phyloP scores from a whole-genome alignment of 2,329 filamentous ascomycete genomes.

The Nemania bipapillata region DNA sequence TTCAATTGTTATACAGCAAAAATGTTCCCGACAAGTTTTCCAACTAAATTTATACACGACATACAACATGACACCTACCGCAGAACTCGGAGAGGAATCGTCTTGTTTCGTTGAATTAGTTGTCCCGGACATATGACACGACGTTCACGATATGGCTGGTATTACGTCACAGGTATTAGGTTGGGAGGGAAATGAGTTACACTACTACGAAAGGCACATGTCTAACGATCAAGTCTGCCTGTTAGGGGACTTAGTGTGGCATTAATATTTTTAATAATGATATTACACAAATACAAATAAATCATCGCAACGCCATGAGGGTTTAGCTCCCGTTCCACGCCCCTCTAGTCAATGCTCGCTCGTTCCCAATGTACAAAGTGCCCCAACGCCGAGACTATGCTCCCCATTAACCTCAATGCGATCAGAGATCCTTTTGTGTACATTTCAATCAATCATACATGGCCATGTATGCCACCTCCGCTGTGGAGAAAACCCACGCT shows the following conservation, averaged over 20 bases:
- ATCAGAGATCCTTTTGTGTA: not conserved
- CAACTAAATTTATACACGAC: conserved; percentile 44
- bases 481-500: too few relatives aligned
- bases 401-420: not conserved
- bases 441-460: conserved; percentile 20
- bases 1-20: conserved; percentile 47
- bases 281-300: not conserved
- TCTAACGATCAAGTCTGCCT: not conserved
- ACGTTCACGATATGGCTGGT: not conserved
- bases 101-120: not conserved
- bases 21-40: conserved; percentile 53
- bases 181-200: not conserved
- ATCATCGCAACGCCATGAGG: not conserved
- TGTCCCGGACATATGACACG: not conserved
- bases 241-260: not conserved
- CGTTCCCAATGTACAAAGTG: not conserved
- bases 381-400: conserved; percentile 23
- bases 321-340: not conserved
- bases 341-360: not conserved
- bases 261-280: conserved; percentile 8
- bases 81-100: not conserved
- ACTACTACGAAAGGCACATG: not conserved
- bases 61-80: not conserved
- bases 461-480: not conserved
- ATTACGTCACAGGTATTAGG: not conserved